Percentiles rank a stretch among this genome's conserved stretches.
Evolutionary conservation across 1,139 yeast genomes (phyloP).

Genomic region (Kurtzmaniella quercitrusa): DNA sequence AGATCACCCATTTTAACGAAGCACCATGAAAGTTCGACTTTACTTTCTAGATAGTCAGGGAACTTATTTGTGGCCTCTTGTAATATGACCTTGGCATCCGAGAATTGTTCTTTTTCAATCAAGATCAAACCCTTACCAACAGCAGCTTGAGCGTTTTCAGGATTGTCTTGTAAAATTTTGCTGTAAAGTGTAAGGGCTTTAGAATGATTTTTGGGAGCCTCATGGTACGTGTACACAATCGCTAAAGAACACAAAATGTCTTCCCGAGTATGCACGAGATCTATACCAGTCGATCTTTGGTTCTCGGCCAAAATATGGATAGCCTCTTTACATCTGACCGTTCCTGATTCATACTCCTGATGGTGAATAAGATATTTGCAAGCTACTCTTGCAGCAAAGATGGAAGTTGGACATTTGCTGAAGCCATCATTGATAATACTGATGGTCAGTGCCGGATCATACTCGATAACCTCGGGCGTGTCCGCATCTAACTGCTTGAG

Average conservation of each 20-base stretch:
- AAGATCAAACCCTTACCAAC: slow-evolving; percentile 81
- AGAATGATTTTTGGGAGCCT: slow-evolving; percentile 83
- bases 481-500: slow-evolving; percentile 15
- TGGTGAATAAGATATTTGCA: slow-evolving; percentile 57
- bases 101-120: slow-evolving; percentile 58
- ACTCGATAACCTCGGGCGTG: slow-evolving; percentile 12
- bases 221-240: slow-evolving; percentile 73
- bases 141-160: slow-evolving; percentile 52
- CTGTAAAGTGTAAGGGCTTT: slow-evolving; percentile 74
- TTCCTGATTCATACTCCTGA: slow-evolving; percentile 62
- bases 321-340: slow-evolving; percentile 60
- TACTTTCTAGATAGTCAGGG: slow-evolving; percentile 59
- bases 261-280: slow-evolving; percentile 49
- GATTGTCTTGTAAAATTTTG: slow-evolving; percentile 46
- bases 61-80: slow-evolving; percentile 44
- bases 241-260: slow-evolving; percentile 69
- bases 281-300: slow-evolving; percentile 43
- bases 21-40: slow-evolving; percentile 80
- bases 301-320: slow-evolving; percentile 50
- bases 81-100: slow-evolving; percentile 51
- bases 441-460: slow-evolving; percentile 48
- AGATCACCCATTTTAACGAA: slow-evolving; percentile 50
- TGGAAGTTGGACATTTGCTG: slow-evolving; percentile 41
- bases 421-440: slow-evolving; percentile 54
- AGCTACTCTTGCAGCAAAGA: slow-evolving; percentile 63